Conservation (phyloP, 495 filamentous ascomycete genomes). For the Trichoderma gamsii region DNA sequence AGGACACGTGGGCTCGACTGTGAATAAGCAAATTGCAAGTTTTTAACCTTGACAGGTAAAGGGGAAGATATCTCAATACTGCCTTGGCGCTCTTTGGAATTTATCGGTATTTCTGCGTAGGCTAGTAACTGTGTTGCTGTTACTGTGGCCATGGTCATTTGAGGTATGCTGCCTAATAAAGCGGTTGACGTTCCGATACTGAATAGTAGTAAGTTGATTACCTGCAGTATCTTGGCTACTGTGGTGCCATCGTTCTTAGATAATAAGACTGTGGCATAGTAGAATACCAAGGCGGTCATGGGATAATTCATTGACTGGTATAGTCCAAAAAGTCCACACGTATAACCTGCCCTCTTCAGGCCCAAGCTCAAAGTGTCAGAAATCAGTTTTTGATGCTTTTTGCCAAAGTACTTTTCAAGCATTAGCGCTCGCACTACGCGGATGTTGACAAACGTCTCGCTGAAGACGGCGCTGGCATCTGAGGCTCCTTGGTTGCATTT, state of each 20-base stretch:
- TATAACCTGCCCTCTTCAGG: constrained; percentile 52
- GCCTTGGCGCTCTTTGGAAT: constrained; percentile 59
- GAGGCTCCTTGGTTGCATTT: constrained; percentile 55
- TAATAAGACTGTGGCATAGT: constrained; percentile 66
- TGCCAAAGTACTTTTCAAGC: constrained; percentile 66
- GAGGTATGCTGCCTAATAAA: constrained; percentile 69
- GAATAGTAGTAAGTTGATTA: constrained; percentile 79
- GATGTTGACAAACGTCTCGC: constrained; percentile 78
- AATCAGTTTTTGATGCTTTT: constrained; percentile 53
- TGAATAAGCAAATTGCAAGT: constrained; percentile 66
- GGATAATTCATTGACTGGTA: constrained; percentile 65
- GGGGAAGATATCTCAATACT: constrained; percentile 39
- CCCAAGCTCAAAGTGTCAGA: constrained; percentile 48
- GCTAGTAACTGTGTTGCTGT: constrained; percentile 69
- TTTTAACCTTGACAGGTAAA: constrained; percentile 55
- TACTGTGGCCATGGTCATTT: constrained; percentile 66
- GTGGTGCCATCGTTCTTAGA: constrained; percentile 35
- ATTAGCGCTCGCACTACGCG: constrained; percentile 73
- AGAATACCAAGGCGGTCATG: constrained; percentile 76
- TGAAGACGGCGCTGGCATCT: constrained; percentile 52
- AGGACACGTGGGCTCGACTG: constrained; percentile 50
- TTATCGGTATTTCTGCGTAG: constrained; percentile 47
- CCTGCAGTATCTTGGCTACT: constrained; percentile 57
- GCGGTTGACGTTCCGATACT: constrained; percentile 64
- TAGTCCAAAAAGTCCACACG: constrained; percentile 70